Evolutionary conservation across 202 grass and related monocot genomes (phyloP).

Genomic region (Setaria italica): DNA sequence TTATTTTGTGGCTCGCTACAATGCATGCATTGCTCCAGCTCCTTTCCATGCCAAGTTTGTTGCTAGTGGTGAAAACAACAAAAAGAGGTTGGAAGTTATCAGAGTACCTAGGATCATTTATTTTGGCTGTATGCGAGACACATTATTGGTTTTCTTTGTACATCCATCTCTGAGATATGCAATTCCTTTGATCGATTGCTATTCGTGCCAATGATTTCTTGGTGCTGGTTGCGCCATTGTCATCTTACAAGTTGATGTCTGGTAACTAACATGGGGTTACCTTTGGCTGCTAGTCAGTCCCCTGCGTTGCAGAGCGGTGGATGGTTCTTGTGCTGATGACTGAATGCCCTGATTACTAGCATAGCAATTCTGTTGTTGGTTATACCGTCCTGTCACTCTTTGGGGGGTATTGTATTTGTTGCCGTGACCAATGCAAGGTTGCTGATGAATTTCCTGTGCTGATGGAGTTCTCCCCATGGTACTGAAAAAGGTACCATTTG

Average conservation of each 20-base stretch:
- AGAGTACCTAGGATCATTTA: neutral
- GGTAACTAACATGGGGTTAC: neutral
- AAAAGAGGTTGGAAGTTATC: neutral
- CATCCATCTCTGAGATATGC: constrained; percentile 27
- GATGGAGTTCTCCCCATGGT: neutral
- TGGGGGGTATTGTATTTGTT: too few species aligned
- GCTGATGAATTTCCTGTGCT: neutral
- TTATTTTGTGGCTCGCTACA: constrained; percentile 36
- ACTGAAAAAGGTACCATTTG: neutral
- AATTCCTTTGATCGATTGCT: constrained; percentile 17
- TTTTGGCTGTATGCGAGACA: constrained; percentile 19
- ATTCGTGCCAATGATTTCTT: neutral
- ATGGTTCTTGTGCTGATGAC: neutral
- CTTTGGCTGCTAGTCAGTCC: neutral
- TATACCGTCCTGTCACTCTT: neutral
- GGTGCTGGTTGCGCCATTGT: neutral
- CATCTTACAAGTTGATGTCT: neutral
- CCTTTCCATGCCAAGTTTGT: constrained; percentile 26
- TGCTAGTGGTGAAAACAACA: constrained; percentile 10
- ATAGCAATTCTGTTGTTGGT: neutral
- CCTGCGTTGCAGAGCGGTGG: neutral
- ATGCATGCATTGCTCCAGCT: constrained; percentile 11
- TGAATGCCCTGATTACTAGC: neutral
- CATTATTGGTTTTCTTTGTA: constrained; percentile 36
- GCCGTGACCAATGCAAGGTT: neutral